Base-by-base conservation (phyloP, 2,329 filamentous ascomycete species). In the Alternaria sp. region DNA sequence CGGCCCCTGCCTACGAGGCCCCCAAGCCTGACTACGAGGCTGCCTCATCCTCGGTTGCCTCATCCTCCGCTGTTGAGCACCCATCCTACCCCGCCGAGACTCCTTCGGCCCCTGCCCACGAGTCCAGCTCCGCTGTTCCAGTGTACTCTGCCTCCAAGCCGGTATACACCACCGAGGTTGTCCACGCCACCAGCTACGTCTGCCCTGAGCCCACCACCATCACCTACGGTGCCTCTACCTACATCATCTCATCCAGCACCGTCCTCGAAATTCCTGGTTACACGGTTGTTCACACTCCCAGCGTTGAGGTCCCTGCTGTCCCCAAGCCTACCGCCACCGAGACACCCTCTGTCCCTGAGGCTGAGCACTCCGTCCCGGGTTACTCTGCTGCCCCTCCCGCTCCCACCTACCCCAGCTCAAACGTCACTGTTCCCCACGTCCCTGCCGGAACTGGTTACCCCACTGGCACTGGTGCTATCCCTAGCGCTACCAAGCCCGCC, bases 241-340 rank as follows among this genome's bases (percentile, higher is more conserved):
- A 73, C 69, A 72, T 70, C 50, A 68, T 77, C 57, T 70, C 68
- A 51, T 63, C 71, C 62, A 60, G 70, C 60, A 77, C 73, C 58
- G 66, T 74, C 60, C 67, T 73, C 51, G 54, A 69, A 26, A 65
- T 68, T 58, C 68, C 66, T 62, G 58, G 60, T 23, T 60, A 64
- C 58, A 68, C 66, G 48, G 67, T 65, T 37, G 62, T 63, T 45
- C 59, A 66, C 60, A 58, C 63, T 51, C 65, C 67, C 31, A 54
- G 63, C 51, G 40, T 34, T 52, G 21, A 44, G 37, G 21, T 41
- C 31, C 24, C 51, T n/a, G 33, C 21, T 14, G 42, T 37, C 23
- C 56, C 56, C 34, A 37, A 10, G 17, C 42, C 42, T 37, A 54
- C 39, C 21, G 39, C 31, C 28, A 34, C 44, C n/a, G 21, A 14